Evolutionary conservation across 306 rosid genomes (phyloP).

Genomic region (Vigna reflexopilosa): DNA sequence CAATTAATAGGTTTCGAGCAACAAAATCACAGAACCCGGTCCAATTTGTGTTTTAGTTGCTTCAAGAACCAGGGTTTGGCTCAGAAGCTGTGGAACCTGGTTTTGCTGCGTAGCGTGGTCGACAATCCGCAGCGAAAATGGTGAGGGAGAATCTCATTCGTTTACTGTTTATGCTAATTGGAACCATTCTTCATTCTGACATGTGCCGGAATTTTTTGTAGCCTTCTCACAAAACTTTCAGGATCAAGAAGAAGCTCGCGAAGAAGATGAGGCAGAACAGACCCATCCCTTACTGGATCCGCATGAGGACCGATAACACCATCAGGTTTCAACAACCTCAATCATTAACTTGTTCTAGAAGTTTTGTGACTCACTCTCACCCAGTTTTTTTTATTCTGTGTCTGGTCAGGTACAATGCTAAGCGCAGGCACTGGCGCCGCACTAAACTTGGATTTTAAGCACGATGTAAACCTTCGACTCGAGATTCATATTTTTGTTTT

Average conservation of each 20-base stretch:
- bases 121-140: neutral
- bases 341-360: neutral
- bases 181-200: neutral
- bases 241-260: slow-evolving; percentile 88
- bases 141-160: neutral
- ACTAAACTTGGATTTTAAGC: slow-evolving; percentile 84
- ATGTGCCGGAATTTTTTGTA: slow-evolving; percentile 23
- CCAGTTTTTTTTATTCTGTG: neutral
- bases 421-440: slow-evolving; percentile 98
- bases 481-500: neutral
- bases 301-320: slow-evolving; percentile 85
- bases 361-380: neutral
- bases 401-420: slow-evolving; percentile 72
- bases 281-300: slow-evolving; percentile 91
- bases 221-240: slow-evolving; percentile 93
- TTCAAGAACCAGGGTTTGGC: slow-evolving; percentile 1
- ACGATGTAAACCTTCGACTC: neutral
- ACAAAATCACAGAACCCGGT: neutral
- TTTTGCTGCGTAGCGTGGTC: neutral
- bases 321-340: slow-evolving; percentile 45
- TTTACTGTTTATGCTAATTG: neutral
- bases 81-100: neutral
- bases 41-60: neutral
- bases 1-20: neutral
- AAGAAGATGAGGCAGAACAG: slow-evolving; percentile 98